phyloP scores from a whole-genome alignment of 1,139 yeast genomes.

The Zygosaccharomyces pseudobailii region DNA sequence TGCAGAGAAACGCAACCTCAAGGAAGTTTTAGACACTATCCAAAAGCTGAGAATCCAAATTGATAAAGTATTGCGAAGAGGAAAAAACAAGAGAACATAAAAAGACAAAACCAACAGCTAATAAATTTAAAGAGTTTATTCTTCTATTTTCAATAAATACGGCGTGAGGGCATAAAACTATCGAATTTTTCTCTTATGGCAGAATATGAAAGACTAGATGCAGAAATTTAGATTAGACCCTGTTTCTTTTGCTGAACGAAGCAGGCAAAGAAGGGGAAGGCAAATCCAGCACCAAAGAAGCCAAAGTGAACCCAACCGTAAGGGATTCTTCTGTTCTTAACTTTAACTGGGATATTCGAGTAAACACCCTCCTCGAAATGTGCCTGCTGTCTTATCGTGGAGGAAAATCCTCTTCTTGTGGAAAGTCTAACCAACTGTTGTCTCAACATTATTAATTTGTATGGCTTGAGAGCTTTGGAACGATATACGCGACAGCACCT shows the following conservation, averaged over 20 bases:
- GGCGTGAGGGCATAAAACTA: constrained; percentile 2
- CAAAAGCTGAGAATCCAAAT: constrained; percentile 1
- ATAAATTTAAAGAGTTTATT: neutral
- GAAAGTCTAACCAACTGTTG: constrained; percentile 30
- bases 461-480: neutral
- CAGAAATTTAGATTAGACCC: constrained; percentile 45
- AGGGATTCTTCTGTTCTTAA: constrained; percentile 87
- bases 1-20: constrained; percentile 7
- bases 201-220: constrained; percentile 2
- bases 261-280: constrained; percentile 64
- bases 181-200: neutral
- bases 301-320: constrained; percentile 77
- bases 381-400: constrained; percentile 33
- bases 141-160: constrained; percentile 3
- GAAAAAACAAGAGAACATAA: neutral
- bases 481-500: neutral
- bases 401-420: constrained; percentile 35
- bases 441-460: constrained; percentile 28
- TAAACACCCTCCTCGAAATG: constrained; percentile 80
- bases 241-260: constrained; percentile 73
- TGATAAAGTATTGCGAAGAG: constrained; percentile 5
- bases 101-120: neutral
- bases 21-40: neutral
- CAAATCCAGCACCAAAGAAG: constrained; percentile 58
- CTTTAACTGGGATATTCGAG: constrained; percentile 90